A percentile compares a stretch with the other conserved stretches of the same genome.
These are phyloP conservation scores for Pseudozyma sp. DNA, from an alignment of 1,284 basidiomycete species.

Conservation along the genomic window DNA sequence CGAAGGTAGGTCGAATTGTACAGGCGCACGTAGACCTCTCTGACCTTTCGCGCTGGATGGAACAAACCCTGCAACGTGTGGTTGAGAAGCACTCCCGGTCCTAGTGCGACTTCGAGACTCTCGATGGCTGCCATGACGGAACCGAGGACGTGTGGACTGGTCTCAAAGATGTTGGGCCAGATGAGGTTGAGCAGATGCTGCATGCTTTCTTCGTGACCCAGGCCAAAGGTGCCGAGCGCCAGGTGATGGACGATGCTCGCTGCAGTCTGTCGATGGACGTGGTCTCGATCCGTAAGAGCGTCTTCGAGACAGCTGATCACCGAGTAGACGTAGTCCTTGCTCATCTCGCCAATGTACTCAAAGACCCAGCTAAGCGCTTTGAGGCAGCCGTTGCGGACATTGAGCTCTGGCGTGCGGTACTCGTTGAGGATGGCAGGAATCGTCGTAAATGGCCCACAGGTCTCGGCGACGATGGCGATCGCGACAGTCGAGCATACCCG, in stretches of 20 bases:
- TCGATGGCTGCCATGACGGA: constrained; percentile 81
- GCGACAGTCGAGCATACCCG: constrained; percentile 99
- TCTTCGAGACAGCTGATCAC: constrained; percentile 98
- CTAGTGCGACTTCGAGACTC: constrained; percentile 93
- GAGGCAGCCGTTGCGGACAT: constrained; percentile 98
- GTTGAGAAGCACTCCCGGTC: constrained; percentile 89
- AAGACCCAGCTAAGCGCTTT: constrained; percentile 99
- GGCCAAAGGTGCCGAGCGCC: constrained; percentile 93
- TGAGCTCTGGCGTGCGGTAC: constrained; percentile 93
- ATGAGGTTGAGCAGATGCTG: constrained; percentile 97
- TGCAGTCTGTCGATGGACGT: constrained; percentile 97
- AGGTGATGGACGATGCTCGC: constrained; percentile 99
- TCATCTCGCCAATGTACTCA: constrained; percentile 99
- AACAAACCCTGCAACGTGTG: constrained; percentile 73
- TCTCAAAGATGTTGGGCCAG: constrained; percentile 99
- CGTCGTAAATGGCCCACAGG: constrained; percentile 97
- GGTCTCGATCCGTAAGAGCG: constrained; percentile 95
- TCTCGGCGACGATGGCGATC: constrained; percentile 85
- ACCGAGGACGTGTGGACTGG: constrained; percentile 96
- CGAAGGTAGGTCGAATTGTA: constrained; percentile 80
- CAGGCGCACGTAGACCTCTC: constrained; percentile 86
- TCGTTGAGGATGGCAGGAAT: constrained; percentile 99
- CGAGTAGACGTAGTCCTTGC: constrained; percentile 96
- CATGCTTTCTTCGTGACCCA: constrained; percentile 98
- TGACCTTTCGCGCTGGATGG: constrained; percentile 88